Percentiles rank a stretch among this genome's conserved stretches.
Evolutionary conservation across 331 rosid genomes (phyloP).

Genomic region (Arachis monticola): DNA sequence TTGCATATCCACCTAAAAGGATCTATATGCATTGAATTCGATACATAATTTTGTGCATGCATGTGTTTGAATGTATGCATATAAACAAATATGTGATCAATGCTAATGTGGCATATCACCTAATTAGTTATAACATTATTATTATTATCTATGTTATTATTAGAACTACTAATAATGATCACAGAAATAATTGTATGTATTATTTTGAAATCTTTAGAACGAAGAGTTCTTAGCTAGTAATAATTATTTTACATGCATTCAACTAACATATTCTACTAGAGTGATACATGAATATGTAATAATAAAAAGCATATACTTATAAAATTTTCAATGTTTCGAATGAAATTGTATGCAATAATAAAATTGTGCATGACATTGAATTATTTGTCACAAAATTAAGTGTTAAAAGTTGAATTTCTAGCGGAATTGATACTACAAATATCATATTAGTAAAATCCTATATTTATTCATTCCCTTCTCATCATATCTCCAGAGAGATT

Average conservation of each 20-base stretch:
- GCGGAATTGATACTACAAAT: too few relatives aligned
- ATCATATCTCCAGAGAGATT: constrained; percentile 14
- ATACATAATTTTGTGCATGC: constrained; percentile 3
- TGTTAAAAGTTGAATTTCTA: too few relatives aligned
- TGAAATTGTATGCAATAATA: too few relatives aligned
- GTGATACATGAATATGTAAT: too few relatives aligned
- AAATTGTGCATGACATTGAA: too few relatives aligned
- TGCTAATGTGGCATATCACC: background rate
- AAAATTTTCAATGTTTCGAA: too few relatives aligned
- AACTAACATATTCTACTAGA: too few relatives aligned
- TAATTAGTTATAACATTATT: too few relatives aligned
- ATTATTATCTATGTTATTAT: background rate
- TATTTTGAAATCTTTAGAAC: background rate
- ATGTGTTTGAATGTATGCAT: background rate
- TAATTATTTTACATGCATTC: background rate
- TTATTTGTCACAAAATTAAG: background rate
- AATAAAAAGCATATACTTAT: too few relatives aligned
- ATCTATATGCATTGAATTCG: constrained; percentile 24
- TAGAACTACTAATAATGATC: background rate
- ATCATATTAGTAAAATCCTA: too few relatives aligned
- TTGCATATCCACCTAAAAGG: constrained; percentile 4
- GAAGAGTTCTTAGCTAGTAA: background rate
- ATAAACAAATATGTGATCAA: constrained; percentile 14
- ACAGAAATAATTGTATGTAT: background rate
- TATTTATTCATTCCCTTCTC: background rate